Evolutionary conservation across 345 rosid genomes (phyloP).

Genomic region (Salix exigua): DNA sequence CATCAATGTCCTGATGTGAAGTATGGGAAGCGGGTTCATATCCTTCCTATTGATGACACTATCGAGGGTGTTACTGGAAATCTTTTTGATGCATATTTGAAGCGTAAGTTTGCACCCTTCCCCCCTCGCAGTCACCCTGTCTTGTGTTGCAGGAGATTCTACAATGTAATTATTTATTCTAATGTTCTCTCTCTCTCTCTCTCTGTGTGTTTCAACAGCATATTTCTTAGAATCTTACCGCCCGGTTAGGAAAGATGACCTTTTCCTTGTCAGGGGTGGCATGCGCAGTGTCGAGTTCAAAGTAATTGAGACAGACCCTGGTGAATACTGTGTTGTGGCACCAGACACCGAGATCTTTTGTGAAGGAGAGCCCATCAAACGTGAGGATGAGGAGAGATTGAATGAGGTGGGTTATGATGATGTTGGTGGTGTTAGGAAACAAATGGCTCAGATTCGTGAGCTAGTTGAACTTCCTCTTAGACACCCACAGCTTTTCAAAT

Average conservation of each 20-base stretch:
- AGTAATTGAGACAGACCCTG: slow-evolving; percentile 10
- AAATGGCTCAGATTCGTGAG: slow-evolving; percentile 13
- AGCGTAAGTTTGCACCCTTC: slow-evolving; percentile 15
- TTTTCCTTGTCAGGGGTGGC: slow-evolving; percentile 12
- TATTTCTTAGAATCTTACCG: slow-evolving; percentile 12
- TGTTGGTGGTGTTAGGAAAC: slow-evolving; percentile 16
- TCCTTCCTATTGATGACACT: slow-evolving; percentile 38
- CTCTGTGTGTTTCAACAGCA: slow-evolving; percentile 9
- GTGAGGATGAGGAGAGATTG: slow-evolving; percentile 10
- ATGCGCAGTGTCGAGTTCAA: slow-evolving; percentile 11
- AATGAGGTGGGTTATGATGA: slow-evolving; percentile 11
- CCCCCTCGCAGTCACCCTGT: neutral
- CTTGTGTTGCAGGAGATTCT: neutral
- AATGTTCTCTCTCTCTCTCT: neutral
- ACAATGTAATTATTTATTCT: neutral
- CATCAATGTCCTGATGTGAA: slow-evolving; percentile 32
- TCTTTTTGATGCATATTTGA: slow-evolving; percentile 31
- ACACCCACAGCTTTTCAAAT: slow-evolving; percentile 13
- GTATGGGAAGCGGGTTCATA: slow-evolving; percentile 32
- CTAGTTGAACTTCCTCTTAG: slow-evolving; percentile 15
- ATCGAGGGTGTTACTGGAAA: slow-evolving; percentile 39
- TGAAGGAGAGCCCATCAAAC: slow-evolving; percentile 12
- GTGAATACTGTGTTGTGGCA: slow-evolving; percentile 10
- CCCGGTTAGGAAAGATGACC: slow-evolving; percentile 6
- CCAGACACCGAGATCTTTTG: slow-evolving; percentile 12